These are phyloP conservation scores for Vachellia collinsii DNA, from an alignment of 306 rosid species.

Conservation along the genomic window DNA sequence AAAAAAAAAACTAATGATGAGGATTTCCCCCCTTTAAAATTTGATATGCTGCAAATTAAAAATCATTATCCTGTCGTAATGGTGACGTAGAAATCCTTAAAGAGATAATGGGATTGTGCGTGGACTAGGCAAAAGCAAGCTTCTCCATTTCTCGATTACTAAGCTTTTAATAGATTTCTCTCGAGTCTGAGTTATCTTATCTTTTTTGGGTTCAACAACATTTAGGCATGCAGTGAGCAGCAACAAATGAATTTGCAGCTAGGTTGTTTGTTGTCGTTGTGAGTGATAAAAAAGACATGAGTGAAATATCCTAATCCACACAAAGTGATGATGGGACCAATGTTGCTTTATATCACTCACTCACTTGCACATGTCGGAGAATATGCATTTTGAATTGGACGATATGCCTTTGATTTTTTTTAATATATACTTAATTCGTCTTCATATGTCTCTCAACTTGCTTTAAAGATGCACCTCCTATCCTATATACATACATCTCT, in stretches of 20 bases:
- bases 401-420: not conserved
- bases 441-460: not conserved
- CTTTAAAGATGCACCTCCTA: not conserved
- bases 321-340: conserved; percentile 34
- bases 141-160: no score
- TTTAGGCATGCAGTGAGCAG: not conserved
- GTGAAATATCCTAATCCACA: conserved; percentile 27
- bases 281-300: conserved; percentile 11
- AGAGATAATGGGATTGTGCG: no score
- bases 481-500: no score
- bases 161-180: no score
- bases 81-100: no score
- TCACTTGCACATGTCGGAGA: conserved; percentile 51
- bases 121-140: no score
- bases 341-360: conserved; percentile 37
- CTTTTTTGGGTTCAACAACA: conserved; percentile 1
- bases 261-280: not conserved
- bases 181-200: no score
- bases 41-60: no score
- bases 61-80: no score
- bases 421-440: not conserved
- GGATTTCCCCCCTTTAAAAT: no score
- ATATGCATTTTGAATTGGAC: conserved; percentile 33
- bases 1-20: no score
- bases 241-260: not conserved